Conservation (phyloP, 2,329 filamentous ascomycete species). For the Podosphaera aphanis region DNA sequence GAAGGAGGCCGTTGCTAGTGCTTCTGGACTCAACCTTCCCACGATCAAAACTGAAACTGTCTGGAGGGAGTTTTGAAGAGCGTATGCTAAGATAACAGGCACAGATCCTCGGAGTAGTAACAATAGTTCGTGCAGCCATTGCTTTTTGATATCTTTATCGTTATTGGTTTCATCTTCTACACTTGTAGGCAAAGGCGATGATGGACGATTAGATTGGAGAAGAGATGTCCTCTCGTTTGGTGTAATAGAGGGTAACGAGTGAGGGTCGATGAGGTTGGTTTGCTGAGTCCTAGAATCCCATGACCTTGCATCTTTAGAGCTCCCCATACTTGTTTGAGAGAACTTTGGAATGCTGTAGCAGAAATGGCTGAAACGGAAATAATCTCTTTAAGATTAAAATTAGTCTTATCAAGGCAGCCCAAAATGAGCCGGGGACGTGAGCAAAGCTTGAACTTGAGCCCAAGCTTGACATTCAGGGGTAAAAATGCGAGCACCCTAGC, state of each 20-base stretch:
- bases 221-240: constrained; percentile 15
- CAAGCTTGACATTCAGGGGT: neutral
- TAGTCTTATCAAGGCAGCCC: too few relatives aligned
- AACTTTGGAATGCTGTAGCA: neutral
- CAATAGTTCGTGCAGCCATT: constrained; percentile 35
- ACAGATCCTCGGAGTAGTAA: constrained; percentile 44
- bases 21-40: constrained; percentile 55
- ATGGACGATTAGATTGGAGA: constrained; percentile 7
- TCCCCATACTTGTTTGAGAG: neutral
- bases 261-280: neutral
- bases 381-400: too few relatives aligned
- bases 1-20: constrained; percentile 62
- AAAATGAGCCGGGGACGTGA: neutral
- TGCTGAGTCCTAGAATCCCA: neutral
- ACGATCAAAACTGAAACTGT: constrained; percentile 64
- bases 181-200: constrained; percentile 2
- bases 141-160: constrained; percentile 8
- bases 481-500: neutral
- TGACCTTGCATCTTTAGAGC: neutral
- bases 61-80: constrained; percentile 65
- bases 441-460: neutral
- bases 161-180: constrained; percentile 11
- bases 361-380: too few relatives aligned
- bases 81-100: constrained; percentile 66
- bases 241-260: constrained; percentile 4